Conservation (phyloP, 2,329 filamentous ascomycete genomes). For the Diplodia corticola region DNA sequence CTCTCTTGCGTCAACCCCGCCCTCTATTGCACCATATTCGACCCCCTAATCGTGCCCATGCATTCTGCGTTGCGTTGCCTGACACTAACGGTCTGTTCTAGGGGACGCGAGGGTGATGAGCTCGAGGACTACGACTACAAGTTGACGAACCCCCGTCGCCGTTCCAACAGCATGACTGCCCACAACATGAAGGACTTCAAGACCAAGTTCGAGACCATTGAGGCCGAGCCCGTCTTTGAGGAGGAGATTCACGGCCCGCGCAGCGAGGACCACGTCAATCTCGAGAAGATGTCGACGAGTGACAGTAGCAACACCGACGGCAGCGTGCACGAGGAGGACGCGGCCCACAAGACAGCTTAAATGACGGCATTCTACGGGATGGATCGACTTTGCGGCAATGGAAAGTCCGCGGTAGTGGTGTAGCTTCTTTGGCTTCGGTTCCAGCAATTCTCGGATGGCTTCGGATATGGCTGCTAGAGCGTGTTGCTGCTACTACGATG, state of each 20-base stretch:
- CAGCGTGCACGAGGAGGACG: conserved; percentile 59
- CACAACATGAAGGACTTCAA: conserved; percentile 76
- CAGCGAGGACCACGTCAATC: conserved; percentile 55
- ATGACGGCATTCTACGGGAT: background rate
- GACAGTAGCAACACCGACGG: conserved; percentile 55
- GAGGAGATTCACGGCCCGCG: conserved; percentile 74
- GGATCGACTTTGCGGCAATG: background rate
- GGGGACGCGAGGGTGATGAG: conserved; percentile 83
- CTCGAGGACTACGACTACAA: conserved; percentile 81
- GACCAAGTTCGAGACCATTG: conserved; percentile 93
- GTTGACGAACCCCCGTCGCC: conserved; percentile 82
- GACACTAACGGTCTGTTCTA: conserved; percentile 41
- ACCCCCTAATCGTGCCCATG: background rate
- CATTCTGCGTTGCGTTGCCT: background rate
- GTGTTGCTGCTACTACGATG: conserved; percentile 2
- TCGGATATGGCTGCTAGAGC: background rate
- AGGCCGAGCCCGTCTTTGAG: conserved; percentile 89
- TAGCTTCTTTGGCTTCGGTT: background rate
- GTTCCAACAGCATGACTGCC: conserved; percentile 80
- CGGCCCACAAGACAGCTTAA: conserved; percentile 16
- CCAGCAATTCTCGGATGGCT: background rate
- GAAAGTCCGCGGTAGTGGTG: conserved; percentile 10
- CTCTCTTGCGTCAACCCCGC: background rate
- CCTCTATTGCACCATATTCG: background rate
- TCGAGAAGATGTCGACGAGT: conserved; percentile 52